A percentile compares a stretch with the other conserved stretches of the same genome.
phyloP scores from a whole-genome alignment of 2,329 filamentous ascomycete genomes.

The Xylaria sp. region DNA sequence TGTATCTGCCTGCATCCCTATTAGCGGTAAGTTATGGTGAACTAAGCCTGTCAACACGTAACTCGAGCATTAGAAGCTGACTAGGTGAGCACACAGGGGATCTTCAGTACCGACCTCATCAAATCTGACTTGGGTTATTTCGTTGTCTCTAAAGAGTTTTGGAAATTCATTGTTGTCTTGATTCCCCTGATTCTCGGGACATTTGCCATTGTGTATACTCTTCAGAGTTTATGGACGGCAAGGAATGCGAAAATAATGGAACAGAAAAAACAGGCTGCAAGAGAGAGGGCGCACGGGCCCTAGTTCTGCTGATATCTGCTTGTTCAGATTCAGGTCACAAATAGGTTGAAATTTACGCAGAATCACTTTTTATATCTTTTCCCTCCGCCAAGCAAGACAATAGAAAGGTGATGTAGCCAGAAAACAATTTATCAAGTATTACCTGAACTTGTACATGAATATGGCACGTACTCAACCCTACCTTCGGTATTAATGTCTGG shows the following conservation, averaged over 20 bases:
- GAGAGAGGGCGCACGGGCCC: not conserved
- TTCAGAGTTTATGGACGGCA: not conserved
- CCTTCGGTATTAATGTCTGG: too few species aligned
- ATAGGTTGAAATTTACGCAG: not conserved
- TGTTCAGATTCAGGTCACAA: not conserved
- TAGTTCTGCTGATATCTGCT: not conserved
- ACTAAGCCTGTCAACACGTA: not conserved
- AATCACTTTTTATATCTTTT: not conserved
- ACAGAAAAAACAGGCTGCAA: not conserved
- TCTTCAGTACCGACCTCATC: not conserved
- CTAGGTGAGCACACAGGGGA: not conserved
- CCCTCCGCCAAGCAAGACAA: too few species aligned
- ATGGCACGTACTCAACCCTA: too few species aligned
- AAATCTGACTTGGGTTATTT: not conserved
- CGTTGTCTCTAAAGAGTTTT: not conserved
- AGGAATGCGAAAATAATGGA: not conserved
- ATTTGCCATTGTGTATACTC: not conserved
- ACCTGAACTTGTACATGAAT: too few species aligned
- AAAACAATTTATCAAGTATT: too few species aligned
- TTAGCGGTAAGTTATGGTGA: conserved; percentile 1
- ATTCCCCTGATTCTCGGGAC: not conserved
- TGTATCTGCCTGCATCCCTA: not conserved
- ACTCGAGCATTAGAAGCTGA: not conserved
- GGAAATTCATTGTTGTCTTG: not conserved
- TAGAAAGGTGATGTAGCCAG: too few species aligned